Evolutionary conservation across 352 stramenopile genomes (phyloP).

Genomic region (Thalassiosira livingstoniorum): DNA sequence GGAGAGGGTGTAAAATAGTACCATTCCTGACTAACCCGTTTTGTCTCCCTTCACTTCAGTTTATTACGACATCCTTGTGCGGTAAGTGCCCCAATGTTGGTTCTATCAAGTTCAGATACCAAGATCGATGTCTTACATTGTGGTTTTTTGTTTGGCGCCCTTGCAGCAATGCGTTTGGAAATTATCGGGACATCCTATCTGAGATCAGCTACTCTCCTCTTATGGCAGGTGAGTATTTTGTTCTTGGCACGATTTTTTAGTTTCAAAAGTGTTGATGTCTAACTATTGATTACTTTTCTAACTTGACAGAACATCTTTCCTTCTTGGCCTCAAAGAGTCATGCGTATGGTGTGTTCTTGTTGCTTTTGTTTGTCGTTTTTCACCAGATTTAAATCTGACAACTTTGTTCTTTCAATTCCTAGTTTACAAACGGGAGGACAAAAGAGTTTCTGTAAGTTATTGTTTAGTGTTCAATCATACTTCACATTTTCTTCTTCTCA

Average conservation of each 20-base stretch:
- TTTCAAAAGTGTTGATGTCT: slow-evolving; percentile 10
- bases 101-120: no score
- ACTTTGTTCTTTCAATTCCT: slow-evolving; percentile 41
- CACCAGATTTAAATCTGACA: background rate
- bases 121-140: no score
- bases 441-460: background rate
- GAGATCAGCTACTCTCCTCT: slow-evolving; percentile 39
- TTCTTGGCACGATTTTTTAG: no score
- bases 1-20: no score
- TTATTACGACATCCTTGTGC: slow-evolving; percentile 85
- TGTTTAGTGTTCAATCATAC: background rate
- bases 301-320: slow-evolving; percentile 77
- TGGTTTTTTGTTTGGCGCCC: no score
- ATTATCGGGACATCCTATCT: slow-evolving; percentile 74
- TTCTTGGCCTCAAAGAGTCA: slow-evolving; percentile 69
- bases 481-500: slow-evolving; percentile 15
- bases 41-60: no score
- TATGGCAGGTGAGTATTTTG: no score
- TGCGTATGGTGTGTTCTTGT: slow-evolving; percentile 41
- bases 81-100: no score
- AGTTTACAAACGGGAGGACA: background rate
- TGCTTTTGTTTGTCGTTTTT: background rate
- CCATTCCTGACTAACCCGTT: no score
- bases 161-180: slow-evolving; percentile 85
- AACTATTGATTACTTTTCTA: slow-evolving; percentile 37